Percentiles rank a stretch among this genome's conserved stretches.
Conservation (phyloP, 106 monocot species). For the Dactylorhiza incarnata region DNA sequence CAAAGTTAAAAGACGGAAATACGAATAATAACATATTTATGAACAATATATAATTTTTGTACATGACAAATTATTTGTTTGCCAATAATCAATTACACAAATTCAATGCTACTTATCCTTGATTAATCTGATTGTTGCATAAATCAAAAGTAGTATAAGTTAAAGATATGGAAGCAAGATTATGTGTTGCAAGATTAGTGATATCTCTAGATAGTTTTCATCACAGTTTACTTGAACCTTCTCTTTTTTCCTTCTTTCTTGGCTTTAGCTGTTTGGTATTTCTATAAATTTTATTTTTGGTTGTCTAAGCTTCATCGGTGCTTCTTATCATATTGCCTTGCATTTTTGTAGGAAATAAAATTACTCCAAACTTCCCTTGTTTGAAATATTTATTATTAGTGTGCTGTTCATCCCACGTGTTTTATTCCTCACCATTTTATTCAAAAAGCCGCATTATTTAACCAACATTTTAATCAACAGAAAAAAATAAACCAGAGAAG, state of each 20-base stretch:
- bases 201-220: not conserved
- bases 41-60: not conserved
- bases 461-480: not conserved
- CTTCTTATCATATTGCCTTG: not conserved
- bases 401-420: not conserved
- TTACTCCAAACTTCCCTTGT: not conserved
- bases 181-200: not conserved
- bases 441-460: not conserved
- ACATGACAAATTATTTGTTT: not conserved
- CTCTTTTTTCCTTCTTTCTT: not conserved
- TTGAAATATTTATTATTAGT: not conserved
- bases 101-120: not conserved
- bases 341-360: not conserved
- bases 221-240: not conserved
- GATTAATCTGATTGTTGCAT: not conserved
- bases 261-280: not conserved
- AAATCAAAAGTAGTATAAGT: not conserved
- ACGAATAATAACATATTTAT: no score
- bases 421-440: not conserved
- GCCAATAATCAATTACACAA: not conserved
- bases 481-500: constrained; percentile 4
- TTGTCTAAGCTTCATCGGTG: not conserved
- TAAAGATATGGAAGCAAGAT: not conserved
- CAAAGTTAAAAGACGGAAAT: no score
- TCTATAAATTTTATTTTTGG: not conserved